Conservation (phyloP, 768 basidiomycete species). For the Tricholoma sp. region DNA sequence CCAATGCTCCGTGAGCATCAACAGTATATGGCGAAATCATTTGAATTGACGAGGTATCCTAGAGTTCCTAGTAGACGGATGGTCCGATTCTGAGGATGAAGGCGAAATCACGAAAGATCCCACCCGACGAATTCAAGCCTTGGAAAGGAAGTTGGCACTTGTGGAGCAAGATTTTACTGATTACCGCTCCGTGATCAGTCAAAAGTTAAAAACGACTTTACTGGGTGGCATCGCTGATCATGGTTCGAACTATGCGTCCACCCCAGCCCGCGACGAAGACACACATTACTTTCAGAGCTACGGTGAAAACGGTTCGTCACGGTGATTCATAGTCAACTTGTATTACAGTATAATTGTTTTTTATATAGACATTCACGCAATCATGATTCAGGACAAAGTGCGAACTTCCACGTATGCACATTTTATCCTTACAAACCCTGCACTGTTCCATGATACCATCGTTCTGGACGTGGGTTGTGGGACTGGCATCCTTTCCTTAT, state of each 20-base stretch:
- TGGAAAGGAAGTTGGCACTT: constrained; percentile 58
- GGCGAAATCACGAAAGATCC: constrained; percentile 28
- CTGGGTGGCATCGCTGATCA: constrained; percentile 37
- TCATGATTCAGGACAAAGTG: constrained; percentile 95
- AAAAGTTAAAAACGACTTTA: constrained; percentile 44
- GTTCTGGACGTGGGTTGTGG: constrained; percentile 98
- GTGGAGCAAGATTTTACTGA: constrained; percentile 58
- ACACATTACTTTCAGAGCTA: constrained; percentile 93
- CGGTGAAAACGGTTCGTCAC: constrained; percentile 76
- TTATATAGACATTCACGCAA: constrained; percentile 79
- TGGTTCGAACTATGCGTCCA: constrained; percentile 18
- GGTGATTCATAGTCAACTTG: constrained; percentile 3
- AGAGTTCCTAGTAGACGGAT: constrained; percentile 67
- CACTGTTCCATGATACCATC: constrained; percentile 74
- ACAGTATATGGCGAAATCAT: neutral
- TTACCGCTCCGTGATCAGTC: constrained; percentile 53
- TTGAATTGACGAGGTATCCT: constrained; percentile 6
- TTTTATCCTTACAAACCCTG: constrained; percentile 81
- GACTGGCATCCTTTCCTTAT: constrained; percentile 87
- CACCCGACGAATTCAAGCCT: constrained; percentile 42
- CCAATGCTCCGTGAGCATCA: constrained; percentile 74
- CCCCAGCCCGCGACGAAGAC: constrained; percentile 71
- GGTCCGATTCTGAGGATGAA: constrained; percentile 76
- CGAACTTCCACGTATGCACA: constrained; percentile 90
- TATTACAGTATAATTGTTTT: neutral